A percentile compares a stretch with the other conserved stretches of the same genome.
Conservation (phyloP, 23 red algal species). For the Agarophyton chilense region DNA sequence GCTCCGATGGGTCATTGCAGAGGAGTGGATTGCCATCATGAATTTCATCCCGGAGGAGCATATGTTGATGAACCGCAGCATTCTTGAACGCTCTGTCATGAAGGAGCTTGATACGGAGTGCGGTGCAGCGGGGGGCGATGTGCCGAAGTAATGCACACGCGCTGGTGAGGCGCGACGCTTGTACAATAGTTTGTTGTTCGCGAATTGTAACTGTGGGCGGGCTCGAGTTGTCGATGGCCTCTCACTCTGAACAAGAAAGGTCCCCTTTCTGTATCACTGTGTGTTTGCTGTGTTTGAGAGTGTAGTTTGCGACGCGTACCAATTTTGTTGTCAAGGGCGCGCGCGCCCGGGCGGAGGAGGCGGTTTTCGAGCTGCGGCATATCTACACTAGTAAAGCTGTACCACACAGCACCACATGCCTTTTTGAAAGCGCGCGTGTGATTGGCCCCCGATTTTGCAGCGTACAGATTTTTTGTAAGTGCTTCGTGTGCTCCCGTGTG, state of each 20-base stretch:
- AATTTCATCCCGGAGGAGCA: conserved; percentile 58
- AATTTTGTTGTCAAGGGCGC: no score
- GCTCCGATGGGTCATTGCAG: conserved; percentile 41
- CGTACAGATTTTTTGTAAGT: not conserved
- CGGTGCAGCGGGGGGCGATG: not conserved
- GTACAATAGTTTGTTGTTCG: not conserved
- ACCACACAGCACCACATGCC: not conserved
- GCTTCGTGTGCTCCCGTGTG: not conserved
- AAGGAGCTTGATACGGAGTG: not conserved
- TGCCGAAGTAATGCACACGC: not conserved
- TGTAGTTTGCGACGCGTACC: not conserved
- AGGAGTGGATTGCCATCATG: conserved; percentile 63
- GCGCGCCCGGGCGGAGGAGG: not conserved
- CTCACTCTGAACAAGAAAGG: not conserved
- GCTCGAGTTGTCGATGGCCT: not conserved
- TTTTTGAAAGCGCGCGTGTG: not conserved
- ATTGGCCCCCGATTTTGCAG: not conserved
- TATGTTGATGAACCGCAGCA: conserved; percentile 15
- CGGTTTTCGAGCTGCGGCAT: not conserved
- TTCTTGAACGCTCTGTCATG: conserved; percentile 47
- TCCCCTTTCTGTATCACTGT: not conserved
- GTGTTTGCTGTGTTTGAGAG: no score
- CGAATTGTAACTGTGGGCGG: not conserved
- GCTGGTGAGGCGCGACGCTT: not conserved
- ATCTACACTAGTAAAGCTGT: not conserved